Conservation (phyloP, 2,329 filamentous ascomycete species). For the Colletotrichum theobromicola region DNA sequence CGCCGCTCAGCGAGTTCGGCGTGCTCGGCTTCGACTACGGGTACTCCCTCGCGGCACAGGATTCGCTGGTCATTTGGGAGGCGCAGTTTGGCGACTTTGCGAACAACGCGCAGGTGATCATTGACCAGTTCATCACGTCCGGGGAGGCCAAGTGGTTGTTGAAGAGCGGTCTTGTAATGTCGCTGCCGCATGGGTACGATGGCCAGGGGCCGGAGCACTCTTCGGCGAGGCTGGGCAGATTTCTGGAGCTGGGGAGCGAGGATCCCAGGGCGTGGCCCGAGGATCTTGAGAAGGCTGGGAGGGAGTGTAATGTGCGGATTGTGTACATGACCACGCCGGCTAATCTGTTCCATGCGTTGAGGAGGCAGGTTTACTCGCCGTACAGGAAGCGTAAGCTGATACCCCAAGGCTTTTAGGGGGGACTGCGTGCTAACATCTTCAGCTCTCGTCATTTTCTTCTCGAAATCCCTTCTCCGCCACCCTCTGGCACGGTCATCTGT, state of each 20-base stretch:
- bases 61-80: constrained; percentile 98
- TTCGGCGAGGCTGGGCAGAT: constrained; percentile 94
- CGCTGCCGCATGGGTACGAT: constrained; percentile 95
- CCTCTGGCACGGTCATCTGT: constrained; percentile 86
- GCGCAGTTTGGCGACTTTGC: constrained; percentile 99
- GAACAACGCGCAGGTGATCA: constrained; percentile 98
- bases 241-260: constrained; percentile 95
- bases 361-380: constrained; percentile 96
- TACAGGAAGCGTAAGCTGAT: constrained; percentile 90
- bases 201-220: constrained; percentile 98
- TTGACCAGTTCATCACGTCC: constrained; percentile 97
- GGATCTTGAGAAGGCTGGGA: constrained; percentile 93
- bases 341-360: constrained; percentile 94
- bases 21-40: constrained; percentile 97
- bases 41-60: constrained; percentile 94
- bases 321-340: constrained; percentile 95
- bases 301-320: constrained; percentile 99
- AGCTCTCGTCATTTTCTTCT: constrained; percentile 98
- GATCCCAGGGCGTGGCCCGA: constrained; percentile 84
- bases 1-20: constrained; percentile 73
- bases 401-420: not conserved
- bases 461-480: constrained; percentile 93
- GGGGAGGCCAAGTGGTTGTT: constrained; percentile 99
- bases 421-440: constrained; percentile 22
- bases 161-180: constrained; percentile 94